These are phyloP conservation scores for Zymoseptoria pseudotritici DNA, from an alignment of 2,329 filamentous ascomycete species.

Conservation along the genomic window DNA sequence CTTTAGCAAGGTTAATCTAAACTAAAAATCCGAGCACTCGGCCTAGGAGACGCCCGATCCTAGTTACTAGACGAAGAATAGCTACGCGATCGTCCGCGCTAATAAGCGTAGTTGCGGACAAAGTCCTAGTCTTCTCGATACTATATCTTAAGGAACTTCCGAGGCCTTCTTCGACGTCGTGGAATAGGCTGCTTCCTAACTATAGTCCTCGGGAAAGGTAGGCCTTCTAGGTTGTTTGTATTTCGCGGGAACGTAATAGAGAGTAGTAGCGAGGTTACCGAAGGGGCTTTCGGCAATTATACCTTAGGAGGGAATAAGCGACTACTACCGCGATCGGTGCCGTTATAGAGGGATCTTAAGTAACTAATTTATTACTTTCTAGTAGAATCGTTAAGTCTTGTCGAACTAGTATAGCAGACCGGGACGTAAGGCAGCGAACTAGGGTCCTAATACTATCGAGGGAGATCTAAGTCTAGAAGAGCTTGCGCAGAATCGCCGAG, in stretches of 20 bases:
- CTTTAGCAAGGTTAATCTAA: slow-evolving; percentile 35
- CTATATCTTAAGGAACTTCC: slow-evolving; percentile 40
- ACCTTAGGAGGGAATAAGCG: slow-evolving; percentile 42
- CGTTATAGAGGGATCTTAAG: slow-evolving; percentile 36
- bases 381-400: slow-evolving; percentile 61
- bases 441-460: slow-evolving; percentile 49
- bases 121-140: slow-evolving; percentile 36
- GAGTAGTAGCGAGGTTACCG: slow-evolving; percentile 36
- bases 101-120: slow-evolving; percentile 28
- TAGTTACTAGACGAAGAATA: slow-evolving; percentile 27
- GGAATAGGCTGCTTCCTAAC: slow-evolving; percentile 35
- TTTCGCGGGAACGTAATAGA: slow-evolving; percentile 37
- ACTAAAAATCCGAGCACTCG: slow-evolving; percentile 36
- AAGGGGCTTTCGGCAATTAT: slow-evolving; percentile 39
- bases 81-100: slow-evolving; percentile 31
- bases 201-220: slow-evolving; percentile 41
- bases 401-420: slow-evolving; percentile 59
- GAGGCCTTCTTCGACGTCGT: slow-evolving; percentile 42
- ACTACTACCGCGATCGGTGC: slow-evolving; percentile 43
- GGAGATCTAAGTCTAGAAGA: slow-evolving; percentile 50
- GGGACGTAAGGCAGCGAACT: slow-evolving; percentile 41
- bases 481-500: slow-evolving; percentile 40
- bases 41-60: slow-evolving; percentile 42
- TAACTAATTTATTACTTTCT: slow-evolving; percentile 48
- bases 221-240: slow-evolving; percentile 41